Evolutionary conservation across 805 yeast genomes (phyloP), one percentile per base, ranked within the genome.

Genomic region (Myxozyma monticola): DNA sequence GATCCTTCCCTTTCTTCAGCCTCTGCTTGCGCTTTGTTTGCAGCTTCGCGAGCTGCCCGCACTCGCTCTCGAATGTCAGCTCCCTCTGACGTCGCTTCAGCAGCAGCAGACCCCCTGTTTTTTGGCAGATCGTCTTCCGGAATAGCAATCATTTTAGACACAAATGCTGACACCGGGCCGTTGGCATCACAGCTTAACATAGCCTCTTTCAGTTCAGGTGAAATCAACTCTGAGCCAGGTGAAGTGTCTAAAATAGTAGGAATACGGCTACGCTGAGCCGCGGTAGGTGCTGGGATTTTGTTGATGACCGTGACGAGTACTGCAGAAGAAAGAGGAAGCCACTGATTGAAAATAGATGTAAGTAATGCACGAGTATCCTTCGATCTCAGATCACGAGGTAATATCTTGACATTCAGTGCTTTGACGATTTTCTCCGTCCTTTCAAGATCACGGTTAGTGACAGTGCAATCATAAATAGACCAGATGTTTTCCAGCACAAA

Each of bases 281-380:
- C 72, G 4, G 76, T 61, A 1, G 99, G 99, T 6, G 95, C 85
- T 0, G 97, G 96, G 41, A 93, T 67, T 54, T 80, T 79, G 51
- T 88, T 93, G 28, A 90, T 83, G 3, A 91, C 95, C 1, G 95
- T 81, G 8, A 93, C 75, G 25, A 93, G 70, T 7, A 91, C 78
- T 0, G 98, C 87, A 33, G 86, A 83, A 21, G 97, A 85, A 3
- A 93, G 79, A 0, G 99, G 98, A 20, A 93, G 71, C 97, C 99
- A 93, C 64, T 91, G 97, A 1, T 88, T 80, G 80, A 91, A 81
- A 3, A 93, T 77, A 6, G 80, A 73, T 48, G 75, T 77, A 17
- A 89, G 65, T 38, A 88, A 68, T 47, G 71, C 73, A 54, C 80
- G 83, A 39, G 81, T 74, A 63, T 91, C 97, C 61, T 84, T 88